These are phyloP conservation scores for Apiospora marii DNA, from an alignment of 2,329 filamentous ascomycete genomes.

Conservation along the genomic window DNA sequence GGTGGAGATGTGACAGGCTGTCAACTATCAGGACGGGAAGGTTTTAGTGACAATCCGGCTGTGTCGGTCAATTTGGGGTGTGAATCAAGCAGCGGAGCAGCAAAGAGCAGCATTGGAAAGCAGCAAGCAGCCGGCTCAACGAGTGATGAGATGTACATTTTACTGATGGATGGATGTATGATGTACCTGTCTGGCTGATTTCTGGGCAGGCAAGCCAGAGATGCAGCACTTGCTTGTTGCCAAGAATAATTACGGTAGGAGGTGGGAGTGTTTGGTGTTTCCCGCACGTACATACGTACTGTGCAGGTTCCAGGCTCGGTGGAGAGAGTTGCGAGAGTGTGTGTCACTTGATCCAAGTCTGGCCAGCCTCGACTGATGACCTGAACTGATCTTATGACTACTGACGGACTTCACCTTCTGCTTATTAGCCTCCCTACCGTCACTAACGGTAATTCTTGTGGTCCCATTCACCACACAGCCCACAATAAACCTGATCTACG, in stretches of 20 bases:
- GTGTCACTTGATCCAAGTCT: conserved; percentile 20
- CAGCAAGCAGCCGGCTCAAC: neutral
- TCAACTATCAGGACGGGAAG: conserved; percentile 6
- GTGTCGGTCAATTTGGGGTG: neutral
- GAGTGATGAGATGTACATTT: neutral
- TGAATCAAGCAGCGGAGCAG: neutral
- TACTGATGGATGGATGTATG: neutral
- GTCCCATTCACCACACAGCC: neutral
- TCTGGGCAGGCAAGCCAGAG: neutral
- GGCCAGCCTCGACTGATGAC: neutral
- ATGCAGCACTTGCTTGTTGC: neutral
- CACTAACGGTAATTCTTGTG: conserved; percentile 2
- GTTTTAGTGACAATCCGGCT: conserved; percentile 9
- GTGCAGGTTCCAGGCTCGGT: conserved; percentile 4
- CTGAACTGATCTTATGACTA: conserved; percentile 7
- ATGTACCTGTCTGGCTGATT: neutral
- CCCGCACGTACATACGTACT: neutral
- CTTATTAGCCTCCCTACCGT: conserved; percentile 2
- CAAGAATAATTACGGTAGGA: conserved; percentile 6
- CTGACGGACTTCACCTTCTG: neutral
- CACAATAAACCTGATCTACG: conserved; percentile 12
- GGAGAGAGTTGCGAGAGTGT: conserved; percentile 4
- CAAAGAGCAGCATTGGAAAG: neutral
- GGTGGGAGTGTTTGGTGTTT: neutral
- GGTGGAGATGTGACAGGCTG: neutral